Evolutionary conservation across 306 rosid genomes (phyloP).

Genomic region (Pyrus bretschneideri): DNA sequence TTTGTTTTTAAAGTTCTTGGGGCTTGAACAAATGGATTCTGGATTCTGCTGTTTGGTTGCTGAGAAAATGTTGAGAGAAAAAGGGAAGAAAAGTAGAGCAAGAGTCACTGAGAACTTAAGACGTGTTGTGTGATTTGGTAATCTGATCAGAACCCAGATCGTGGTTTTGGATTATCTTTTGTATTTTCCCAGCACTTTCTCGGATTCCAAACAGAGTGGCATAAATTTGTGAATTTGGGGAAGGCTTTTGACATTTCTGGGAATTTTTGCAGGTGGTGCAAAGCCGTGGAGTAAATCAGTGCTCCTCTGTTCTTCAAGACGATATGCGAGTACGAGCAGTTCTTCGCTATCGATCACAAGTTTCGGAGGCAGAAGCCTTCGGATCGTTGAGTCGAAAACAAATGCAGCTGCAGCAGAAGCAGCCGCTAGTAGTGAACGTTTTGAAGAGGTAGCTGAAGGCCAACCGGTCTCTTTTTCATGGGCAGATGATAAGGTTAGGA

Average conservation of each 20-base stretch:
- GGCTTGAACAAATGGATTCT: not conserved
- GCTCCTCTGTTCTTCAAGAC: not conserved
- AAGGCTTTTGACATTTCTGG: constrained; percentile 4
- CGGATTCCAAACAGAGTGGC: not conserved
- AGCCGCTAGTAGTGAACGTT: constrained; percentile 1
- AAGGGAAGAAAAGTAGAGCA: not conserved
- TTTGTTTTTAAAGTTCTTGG: not conserved
- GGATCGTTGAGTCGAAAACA: not conserved
- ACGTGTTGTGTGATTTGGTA: not conserved
- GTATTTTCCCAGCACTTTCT: not conserved
- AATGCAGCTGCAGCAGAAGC: constrained; percentile 8
- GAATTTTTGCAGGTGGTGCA: constrained; percentile 6
- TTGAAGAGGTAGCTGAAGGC: constrained; percentile 25
- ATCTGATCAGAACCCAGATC: not conserved
- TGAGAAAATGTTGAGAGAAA: not conserved
- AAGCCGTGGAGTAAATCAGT: constrained; percentile 17
- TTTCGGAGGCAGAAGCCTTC: constrained; percentile 4
- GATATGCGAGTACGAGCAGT: not conserved
- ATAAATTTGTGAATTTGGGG: not conserved
- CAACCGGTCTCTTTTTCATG: constrained; percentile 8
- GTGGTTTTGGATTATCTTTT: not conserved
- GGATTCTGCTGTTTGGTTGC: not conserved
- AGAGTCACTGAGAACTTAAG: not conserved
- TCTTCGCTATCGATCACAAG: not conserved
- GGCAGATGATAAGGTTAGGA: constrained; percentile 1